A percentile compares a stretch with the other conserved stretches of the same genome.
Evolutionary conservation across 768 basidiomycete species (phyloP).

Genomic region (Mycena kentingensis): DNA sequence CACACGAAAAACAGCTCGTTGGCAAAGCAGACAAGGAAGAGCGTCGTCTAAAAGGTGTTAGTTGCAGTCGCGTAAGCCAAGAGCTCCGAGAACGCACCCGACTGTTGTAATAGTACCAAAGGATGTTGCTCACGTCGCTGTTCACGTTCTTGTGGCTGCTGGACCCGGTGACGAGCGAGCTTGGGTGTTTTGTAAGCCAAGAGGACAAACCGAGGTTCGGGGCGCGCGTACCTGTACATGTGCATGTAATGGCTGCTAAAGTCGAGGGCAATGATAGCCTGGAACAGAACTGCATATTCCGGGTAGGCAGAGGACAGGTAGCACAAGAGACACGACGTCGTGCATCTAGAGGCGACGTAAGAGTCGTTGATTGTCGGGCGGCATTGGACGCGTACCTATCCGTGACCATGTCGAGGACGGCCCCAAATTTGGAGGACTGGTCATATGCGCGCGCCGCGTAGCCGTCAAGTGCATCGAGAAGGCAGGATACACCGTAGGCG

Average conservation of each 20-base stretch:
- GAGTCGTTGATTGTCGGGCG: background rate
- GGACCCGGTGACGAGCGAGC: slow-evolving; percentile 93
- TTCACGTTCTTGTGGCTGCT: slow-evolving; percentile 91
- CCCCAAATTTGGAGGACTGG: slow-evolving; percentile 96
- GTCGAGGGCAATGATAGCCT: slow-evolving; percentile 94
- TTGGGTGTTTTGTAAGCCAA: slow-evolving; percentile 33
- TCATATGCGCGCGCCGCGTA: slow-evolving; percentile 85
- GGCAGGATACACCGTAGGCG: slow-evolving; percentile 85
- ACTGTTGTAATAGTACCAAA: slow-evolving; percentile 94
- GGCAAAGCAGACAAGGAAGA: slow-evolving; percentile 91
- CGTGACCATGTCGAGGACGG: slow-evolving; percentile 98
- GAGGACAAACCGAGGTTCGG: background rate
- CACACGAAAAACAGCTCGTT: slow-evolving; percentile 97
- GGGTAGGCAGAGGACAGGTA: slow-evolving; percentile 93
- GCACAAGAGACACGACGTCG: slow-evolving; percentile 92
- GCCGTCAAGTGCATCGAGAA: slow-evolving; percentile 95
- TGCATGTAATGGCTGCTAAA: slow-evolving; percentile 99
- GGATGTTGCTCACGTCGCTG: slow-evolving; percentile 88
- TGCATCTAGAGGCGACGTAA: slow-evolving; percentile 62
- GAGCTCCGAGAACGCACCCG: slow-evolving; percentile 54
- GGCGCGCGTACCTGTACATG: slow-evolving; percentile 86
- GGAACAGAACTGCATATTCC: slow-evolving; percentile 79
- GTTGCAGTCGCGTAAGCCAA: background rate
- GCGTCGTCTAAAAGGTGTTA: slow-evolving; percentile 59
- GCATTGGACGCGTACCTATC: slow-evolving; percentile 68